Base-by-base conservation (phyloP, 164 flowering plant genomes). In the Litsea cubeba region DNA sequence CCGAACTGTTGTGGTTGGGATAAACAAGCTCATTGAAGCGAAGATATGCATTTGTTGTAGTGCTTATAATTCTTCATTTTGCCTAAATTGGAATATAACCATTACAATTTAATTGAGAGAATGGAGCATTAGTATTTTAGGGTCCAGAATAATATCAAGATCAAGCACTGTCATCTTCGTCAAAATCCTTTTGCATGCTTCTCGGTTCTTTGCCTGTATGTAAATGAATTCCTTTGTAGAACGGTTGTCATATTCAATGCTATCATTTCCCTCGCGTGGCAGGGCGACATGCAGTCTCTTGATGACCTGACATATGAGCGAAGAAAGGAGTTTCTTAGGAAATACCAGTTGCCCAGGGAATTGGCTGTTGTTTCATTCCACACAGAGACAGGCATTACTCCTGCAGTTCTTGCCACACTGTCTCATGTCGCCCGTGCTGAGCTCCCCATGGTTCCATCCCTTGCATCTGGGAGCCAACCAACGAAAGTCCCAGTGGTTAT, bases 401-500 rank as follows among this genome's bases (percentile, higher is more conserved):
- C 99, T 3, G 90, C 88, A 2, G 46, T 40, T 5, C 46, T 40
- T 32, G 91, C 96, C 20, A 40, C 46, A 5, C 10, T 40, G 62
- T 93, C 97, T 51, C 97, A 80, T 32, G 94, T 95, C 23, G 95
- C 99, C 14, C 99, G 93, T 76, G 96, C 98, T 5, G 97, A 95
- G 78, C 84, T 95, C 7, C 95, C 98, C 14, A 24, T 79, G 74
- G 74, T 87, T 70, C 74, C 89, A 32, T 79, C 87, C 12, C 58
- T 46, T 15, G 64, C 72, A 6, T 51, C 78, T 1, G 90, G 88
- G 25, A 54, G 60, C 60, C 83, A 89, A 75, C 51, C 90, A 1
- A 35, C 93, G n/a, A 95, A 87, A 75, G 81, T 95, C 68, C 97
- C 98, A 3, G 97, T 95, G 23, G 83, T 95, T 63, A 83, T 93